These are phyloP conservation scores for Coriaria nepalensis DNA, from an alignment of 306 rosid species.

Conservation along the genomic window DNA sequence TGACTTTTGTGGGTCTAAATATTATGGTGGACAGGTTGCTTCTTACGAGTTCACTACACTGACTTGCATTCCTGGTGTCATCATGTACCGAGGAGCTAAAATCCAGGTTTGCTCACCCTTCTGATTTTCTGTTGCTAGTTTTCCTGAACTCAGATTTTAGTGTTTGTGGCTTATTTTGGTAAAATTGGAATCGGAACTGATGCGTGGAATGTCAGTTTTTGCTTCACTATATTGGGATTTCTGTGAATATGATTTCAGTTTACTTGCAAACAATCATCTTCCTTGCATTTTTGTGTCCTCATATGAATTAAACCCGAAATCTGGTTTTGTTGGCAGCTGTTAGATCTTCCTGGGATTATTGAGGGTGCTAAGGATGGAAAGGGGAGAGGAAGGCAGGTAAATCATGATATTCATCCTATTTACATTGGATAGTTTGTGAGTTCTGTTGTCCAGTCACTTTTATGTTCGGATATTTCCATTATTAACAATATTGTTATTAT, in stretches of 20 bases:
- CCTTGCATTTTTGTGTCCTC: neutral
- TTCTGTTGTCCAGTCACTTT: too few species aligned
- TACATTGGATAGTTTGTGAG: too few species aligned
- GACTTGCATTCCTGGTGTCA: constrained; percentile 98
- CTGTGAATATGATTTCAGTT: neutral
- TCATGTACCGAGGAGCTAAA: constrained; percentile 80
- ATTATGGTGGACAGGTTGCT: constrained; percentile 62
- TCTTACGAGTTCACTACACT: constrained; percentile 94
- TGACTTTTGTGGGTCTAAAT: neutral
- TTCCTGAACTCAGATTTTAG: neutral
- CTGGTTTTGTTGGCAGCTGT: constrained; percentile 49
- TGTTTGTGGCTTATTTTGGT: neutral
- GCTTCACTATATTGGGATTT: too few species aligned
- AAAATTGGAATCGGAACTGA: neutral
- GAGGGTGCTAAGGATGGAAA: constrained; percentile 98
- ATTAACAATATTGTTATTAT: too few species aligned
- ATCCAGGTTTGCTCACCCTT: constrained; percentile 52
- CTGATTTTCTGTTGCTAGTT: neutral
- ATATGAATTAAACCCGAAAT: constrained; percentile 1
- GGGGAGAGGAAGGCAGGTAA: constrained; percentile 99
- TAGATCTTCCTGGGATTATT: constrained; percentile 97
- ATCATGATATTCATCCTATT: neutral
- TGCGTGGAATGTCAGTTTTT: too few species aligned
- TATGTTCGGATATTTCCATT: too few species aligned
- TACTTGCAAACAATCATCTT: constrained; percentile 1